Conservation (phyloP, 345 rosid genomes). For the Brassica nigra region DNA sequence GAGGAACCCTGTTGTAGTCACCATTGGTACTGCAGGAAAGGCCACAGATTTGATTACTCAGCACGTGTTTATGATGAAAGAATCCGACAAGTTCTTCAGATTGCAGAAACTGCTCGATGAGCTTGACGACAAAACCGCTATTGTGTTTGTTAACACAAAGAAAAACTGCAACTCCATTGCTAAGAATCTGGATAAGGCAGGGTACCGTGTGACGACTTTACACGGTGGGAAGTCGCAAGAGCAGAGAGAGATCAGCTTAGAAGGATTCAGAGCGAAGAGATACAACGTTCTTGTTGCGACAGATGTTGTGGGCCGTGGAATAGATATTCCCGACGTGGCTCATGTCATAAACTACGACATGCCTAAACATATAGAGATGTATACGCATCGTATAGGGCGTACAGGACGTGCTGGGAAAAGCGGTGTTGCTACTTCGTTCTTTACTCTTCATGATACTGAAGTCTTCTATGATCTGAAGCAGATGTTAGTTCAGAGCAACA, state of each 20-base stretch:
- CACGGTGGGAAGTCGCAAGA: constrained; percentile 97
- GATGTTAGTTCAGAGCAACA: constrained; percentile 92
- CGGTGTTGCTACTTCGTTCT: constrained; percentile 91
- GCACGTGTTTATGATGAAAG: too few relatives aligned
- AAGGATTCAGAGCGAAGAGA: too few relatives aligned
- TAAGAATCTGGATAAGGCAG: too few relatives aligned
- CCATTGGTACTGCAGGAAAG: too few relatives aligned
- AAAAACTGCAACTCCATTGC: too few relatives aligned
- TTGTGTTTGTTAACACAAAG: too few relatives aligned
- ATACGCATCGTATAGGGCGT: constrained; percentile 93
- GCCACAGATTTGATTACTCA: too few relatives aligned
- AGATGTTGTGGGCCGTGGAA: constrained; percentile 93
- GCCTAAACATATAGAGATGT: constrained; percentile 84
- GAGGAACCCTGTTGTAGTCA: too few relatives aligned
- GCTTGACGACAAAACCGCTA: too few relatives aligned
- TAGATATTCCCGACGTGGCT: constrained; percentile 92
- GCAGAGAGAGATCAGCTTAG: constrained; percentile 83
- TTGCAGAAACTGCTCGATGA: too few relatives aligned
- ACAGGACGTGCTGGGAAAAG: constrained; percentile 45
- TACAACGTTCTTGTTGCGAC: too few relatives aligned
- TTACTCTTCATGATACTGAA: constrained; percentile 74
- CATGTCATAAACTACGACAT: constrained; percentile 72
- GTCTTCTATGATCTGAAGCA: constrained; percentile 96
- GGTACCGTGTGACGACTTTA: constrained; percentile 50
- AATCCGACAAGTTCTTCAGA: too few relatives aligned